A percentile compares a stretch with the other conserved stretches of the same genome.
Conservation (phyloP, 257 asterid species). For the Scutellaria minor region DNA sequence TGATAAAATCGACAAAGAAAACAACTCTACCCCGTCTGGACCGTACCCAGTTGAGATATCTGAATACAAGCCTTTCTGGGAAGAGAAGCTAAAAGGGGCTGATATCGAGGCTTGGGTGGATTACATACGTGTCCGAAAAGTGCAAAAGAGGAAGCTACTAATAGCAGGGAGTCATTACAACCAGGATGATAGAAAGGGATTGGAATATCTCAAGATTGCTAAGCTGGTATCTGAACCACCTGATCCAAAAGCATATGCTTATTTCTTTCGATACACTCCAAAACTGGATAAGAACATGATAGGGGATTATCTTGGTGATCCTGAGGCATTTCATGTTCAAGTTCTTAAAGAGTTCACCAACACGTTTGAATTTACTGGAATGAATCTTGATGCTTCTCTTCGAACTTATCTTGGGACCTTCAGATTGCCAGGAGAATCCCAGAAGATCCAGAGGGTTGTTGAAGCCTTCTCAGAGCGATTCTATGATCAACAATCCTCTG, state of each 20-base stretch:
- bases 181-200: slow-evolving; percentile 77
- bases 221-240: slow-evolving; percentile 69
- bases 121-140: slow-evolving; percentile 64
- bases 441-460: slow-evolving; percentile 82
- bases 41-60: slow-evolving; percentile 75
- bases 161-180: slow-evolving; percentile 87
- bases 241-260: slow-evolving; percentile 74
- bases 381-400: slow-evolving; percentile 72
- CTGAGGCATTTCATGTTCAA: slow-evolving; percentile 70
- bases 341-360: slow-evolving; percentile 80
- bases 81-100: slow-evolving; percentile 56
- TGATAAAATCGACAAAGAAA: slow-evolving; percentile 76
- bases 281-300: slow-evolving; percentile 68
- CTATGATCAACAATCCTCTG: slow-evolving; percentile 88
- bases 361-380: slow-evolving; percentile 76
- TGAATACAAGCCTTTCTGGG: slow-evolving; percentile 81
- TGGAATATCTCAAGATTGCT: slow-evolving; percentile 72
- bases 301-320: slow-evolving; percentile 90
- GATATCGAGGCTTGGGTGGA: slow-evolving; percentile 68
- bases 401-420: slow-evolving; percentile 77
- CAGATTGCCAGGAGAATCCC: slow-evolving; percentile 90
- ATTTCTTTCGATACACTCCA: slow-evolving; percentile 73
- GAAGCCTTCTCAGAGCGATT: slow-evolving; percentile 94
- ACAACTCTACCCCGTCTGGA: slow-evolving; percentile 60
- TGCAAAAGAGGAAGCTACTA: slow-evolving; percentile 74